A percentile compares a stretch with the other conserved stretches of the same genome.
Conservation (phyloP, 2,329 filamentous ascomycete genomes). For the Fonsecaea monophora region DNA sequence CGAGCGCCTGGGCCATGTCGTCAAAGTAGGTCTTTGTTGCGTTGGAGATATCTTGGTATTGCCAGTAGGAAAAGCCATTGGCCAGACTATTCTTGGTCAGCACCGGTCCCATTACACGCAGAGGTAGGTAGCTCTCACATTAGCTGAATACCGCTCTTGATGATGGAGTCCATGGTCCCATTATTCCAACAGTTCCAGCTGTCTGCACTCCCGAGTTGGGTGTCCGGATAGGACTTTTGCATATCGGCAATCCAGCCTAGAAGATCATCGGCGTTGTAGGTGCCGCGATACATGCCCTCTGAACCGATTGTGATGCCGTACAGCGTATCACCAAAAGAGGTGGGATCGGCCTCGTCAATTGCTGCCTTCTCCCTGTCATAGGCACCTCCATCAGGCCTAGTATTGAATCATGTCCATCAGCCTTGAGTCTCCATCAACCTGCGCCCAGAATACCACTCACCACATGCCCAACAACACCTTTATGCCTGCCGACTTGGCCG, state of each 20-base stretch:
- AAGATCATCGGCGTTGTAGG: slow-evolving; percentile 67
- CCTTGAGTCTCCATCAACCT: background rate
- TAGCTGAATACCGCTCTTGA: slow-evolving; percentile 66
- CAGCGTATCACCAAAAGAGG: slow-evolving; percentile 63
- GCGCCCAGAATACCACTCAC: slow-evolving; percentile 50
- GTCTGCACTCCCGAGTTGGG: slow-evolving; percentile 72
- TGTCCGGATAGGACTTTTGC: slow-evolving; percentile 60
- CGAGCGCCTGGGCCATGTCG: slow-evolving; percentile 69
- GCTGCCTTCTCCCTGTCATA: slow-evolving; percentile 67
- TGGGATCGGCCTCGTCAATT: slow-evolving; percentile 53
- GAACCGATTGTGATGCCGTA: slow-evolving; percentile 74
- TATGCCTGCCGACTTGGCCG: slow-evolving; percentile 69
- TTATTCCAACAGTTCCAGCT: slow-evolving; percentile 76
- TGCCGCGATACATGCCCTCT: slow-evolving; percentile 72
- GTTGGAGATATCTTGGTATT: slow-evolving; percentile 65
- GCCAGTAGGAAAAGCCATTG: slow-evolving; percentile 78
- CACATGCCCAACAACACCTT: slow-evolving; percentile 74
- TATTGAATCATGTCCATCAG: slow-evolving; percentile 10
- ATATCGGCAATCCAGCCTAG: slow-evolving; percentile 68
- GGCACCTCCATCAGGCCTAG: slow-evolving; percentile 68
- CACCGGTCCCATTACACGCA: background rate
- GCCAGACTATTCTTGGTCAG: slow-evolving; percentile 52
- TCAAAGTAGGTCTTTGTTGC: slow-evolving; percentile 69
- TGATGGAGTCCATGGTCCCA: slow-evolving; percentile 70
- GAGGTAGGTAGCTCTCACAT: slow-evolving; percentile 50